Conservation (phyloP, 1,284 basidiomycete species). For the Phenoliferia sp. region DNA sequence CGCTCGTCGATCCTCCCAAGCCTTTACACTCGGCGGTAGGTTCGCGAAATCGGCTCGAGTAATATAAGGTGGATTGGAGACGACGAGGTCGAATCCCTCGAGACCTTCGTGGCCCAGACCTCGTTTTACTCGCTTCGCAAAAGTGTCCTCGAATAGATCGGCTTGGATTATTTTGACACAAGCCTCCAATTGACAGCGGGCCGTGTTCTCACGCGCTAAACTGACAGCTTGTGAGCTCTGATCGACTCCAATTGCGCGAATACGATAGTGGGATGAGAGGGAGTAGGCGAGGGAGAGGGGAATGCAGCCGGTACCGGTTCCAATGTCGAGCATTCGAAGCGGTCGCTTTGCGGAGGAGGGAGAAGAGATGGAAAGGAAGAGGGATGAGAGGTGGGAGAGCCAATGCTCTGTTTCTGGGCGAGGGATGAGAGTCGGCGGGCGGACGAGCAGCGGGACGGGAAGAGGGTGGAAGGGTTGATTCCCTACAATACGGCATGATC, state of each 20-base stretch:
- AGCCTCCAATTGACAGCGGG: slow-evolving; percentile 41
- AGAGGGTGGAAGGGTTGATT: slow-evolving; percentile 82
- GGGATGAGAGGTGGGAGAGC: slow-evolving; percentile 40
- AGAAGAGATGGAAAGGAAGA: slow-evolving; percentile 7
- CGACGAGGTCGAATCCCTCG: slow-evolving; percentile 62
- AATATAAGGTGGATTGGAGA: slow-evolving; percentile 93
- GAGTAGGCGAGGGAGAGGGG: slow-evolving; percentile 49
- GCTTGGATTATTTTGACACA: slow-evolving; percentile 38
- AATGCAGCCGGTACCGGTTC: slow-evolving; percentile 85
- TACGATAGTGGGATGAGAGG: not conserved
- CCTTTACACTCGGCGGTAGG: slow-evolving; percentile 62
- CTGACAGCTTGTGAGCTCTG: slow-evolving; percentile 58
- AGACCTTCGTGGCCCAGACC: not conserved
- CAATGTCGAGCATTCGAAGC: slow-evolving; percentile 65
- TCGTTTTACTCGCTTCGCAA: slow-evolving; percentile 24
- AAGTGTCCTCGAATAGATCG: slow-evolving; percentile 49
- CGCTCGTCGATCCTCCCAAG: slow-evolving; percentile 73
- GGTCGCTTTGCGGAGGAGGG: slow-evolving; percentile 13
- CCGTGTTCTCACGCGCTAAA: slow-evolving; percentile 67
- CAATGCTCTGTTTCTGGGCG: slow-evolving; percentile 87
- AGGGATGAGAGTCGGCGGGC: slow-evolving; percentile 78
- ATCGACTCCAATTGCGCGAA: slow-evolving; percentile 27
- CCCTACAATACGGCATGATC: slow-evolving; percentile 49
- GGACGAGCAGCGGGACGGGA: slow-evolving; percentile 53
- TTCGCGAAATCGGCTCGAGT: slow-evolving; percentile 58